Base-by-base conservation (phyloP, 1,139 yeast species). In the Taphrina flavorubra region DNA sequence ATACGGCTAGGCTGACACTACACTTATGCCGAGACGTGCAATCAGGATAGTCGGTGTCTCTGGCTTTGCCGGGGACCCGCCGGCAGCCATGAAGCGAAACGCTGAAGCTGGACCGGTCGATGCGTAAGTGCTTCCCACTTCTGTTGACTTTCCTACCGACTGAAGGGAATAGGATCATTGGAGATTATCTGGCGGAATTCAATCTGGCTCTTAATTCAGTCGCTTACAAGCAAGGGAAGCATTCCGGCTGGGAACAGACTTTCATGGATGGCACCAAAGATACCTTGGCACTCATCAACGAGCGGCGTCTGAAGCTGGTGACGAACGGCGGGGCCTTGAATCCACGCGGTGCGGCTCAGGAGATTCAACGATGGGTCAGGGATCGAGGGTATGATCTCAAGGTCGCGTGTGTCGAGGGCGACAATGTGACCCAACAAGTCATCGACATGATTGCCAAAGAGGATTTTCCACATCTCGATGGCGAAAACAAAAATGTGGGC, bases 181-280 rank as follows among this genome's bases (percentile, higher is more conserved):
- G 75, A 2, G 75, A 74, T 67, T 74, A 70, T 57, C 68, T 74
- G 46, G 73, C 75, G 16, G 75, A 74, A 58, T 71, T 74, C 73
- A 74, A 74, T 60, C 39, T 74, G 20, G 62, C 75, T 16, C 68
- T 70, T 61, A 73, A 73, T 57, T 64, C 75, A 11, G 58, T 68
- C 51, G 73, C 68, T 6, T 71, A 71, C 49, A 51, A 70, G 13
- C 57, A 31, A 13, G 74, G 73, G 10, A 63, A 66, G 46, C 73
- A 71, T 47, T 72, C 72, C 6, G 74, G 74, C 18, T 72, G 73
- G 74, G 74, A 72, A 49, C 58, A 46, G 20, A 72, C 69, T 8
- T 69, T 71, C 47, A 65, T 69, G 72, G 47, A 44, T 20, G 71
- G 67, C 39, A 39, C 72, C 18, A 40, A 63, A 34, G 61, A 62